Evolutionary conservation across 495 filamentous ascomycete genomes (phyloP), one percentile per base, ranked within the genome.

Genomic region (Tuber melanosporum): DNA sequence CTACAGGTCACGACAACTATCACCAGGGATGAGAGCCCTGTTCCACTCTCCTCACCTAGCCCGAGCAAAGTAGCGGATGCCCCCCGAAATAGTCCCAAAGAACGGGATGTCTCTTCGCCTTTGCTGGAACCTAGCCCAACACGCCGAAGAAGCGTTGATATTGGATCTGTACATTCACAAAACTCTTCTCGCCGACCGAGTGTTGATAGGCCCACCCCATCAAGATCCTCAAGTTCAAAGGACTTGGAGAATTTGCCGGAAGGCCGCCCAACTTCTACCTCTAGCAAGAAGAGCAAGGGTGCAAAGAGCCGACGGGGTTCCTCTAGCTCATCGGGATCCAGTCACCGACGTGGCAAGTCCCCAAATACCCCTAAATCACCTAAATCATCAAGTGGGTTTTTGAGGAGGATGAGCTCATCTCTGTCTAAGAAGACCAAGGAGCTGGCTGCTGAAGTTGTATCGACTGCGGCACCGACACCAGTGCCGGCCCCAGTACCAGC

Each of bases 1-100:
- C 74, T 83, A 32, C 82, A 83, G 70, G 82, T 83, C 42, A 83
- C 82, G 42, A 83, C 82, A 41, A 82, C 78, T 49, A 83, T 83
- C 19, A 75, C 70, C 14, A 76, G 81, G 43, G 78, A 82, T 44
- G 80, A 80, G 26, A 36, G 41, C 4, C 6, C 45, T 46, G 15
- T 72, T 62, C 12, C 45, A 44, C 43, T 26, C 19, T 9, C 36
- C 19, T 22, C 20, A 62, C 8, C 41, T 32, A 47, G 17, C 8
- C 57, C n/a, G 0, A 7, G 12, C 5, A 20, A 43, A 46, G 62
- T 19, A 8, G 74, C 19, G 26, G 15, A 45, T 10, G 8, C 14
- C 6, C 26, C 32, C 5, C 26, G 57, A 2, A 66, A 66, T 66
- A 66, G 57, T 14, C 57, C 57, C 1, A 36, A 66, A 8, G 26